Evolutionary conservation across 2,329 filamentous ascomycete species (phyloP), one percentile per base, ranked within the genome.

Genomic region (Lecanicillium sp.): DNA sequence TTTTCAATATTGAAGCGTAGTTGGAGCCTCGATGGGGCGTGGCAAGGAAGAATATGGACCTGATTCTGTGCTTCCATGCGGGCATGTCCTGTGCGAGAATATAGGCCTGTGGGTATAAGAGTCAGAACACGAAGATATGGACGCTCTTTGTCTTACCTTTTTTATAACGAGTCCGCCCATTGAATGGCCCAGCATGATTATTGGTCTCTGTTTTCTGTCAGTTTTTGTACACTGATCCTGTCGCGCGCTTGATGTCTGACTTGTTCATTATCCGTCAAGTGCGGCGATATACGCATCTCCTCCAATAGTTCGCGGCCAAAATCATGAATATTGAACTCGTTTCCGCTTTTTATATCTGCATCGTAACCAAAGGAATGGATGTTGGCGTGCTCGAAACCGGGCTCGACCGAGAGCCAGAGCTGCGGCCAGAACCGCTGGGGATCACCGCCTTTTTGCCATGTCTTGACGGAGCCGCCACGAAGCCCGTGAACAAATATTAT

Each of bases 401-500:
- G 41, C n/a, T 67, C 64, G 14, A 40, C 44, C 0, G 69, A 64
- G 0, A 72, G 59, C 64, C 65, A 73, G 24, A 56, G 44, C 49
- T 63, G 52, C 0, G 70, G 69, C 70, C 69, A 72, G 51, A 67
- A 72, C 10, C 59, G 51, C 1, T 49, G 43, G 0, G 54, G 57
- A 38, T 66, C 56, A 2, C 54, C 41, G 1, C 59, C 54, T 46
- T 67, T 64, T 6, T 60, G 59, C 69, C 71, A 73, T 50, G 70
- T 71, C 48, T 65, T 64, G 2, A 58, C 58, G 3, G 68, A 69
- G n/a, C 58, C 59, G 0, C 68, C 68, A 3, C 66, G 60, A 2
- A 73, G 56, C 2, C 69, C 67, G 51, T 72, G 69, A 3, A 73
- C 62, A 47, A 72, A 72, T 15, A 69, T 56, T 2, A 72, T 56